phyloP scores from a whole-genome alignment of 1,139 yeast genomes.

The Taiozyma sp. region DNA sequence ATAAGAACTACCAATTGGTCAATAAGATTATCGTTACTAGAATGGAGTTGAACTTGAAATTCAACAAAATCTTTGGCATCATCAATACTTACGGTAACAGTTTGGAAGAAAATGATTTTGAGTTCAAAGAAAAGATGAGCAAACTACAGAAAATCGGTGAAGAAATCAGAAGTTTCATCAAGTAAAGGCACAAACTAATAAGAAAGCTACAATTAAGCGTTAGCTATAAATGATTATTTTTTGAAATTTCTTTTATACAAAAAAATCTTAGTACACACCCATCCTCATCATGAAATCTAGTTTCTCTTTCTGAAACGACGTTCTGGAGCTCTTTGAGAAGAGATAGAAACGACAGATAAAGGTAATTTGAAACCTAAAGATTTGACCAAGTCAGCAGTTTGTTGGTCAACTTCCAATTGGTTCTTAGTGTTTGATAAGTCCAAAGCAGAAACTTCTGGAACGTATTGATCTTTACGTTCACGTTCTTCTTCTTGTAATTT shows the following conservation, averaged over 20 bases:
- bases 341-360: constrained; percentile 84
- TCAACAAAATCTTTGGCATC: constrained; percentile 28
- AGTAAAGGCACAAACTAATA: constrained; percentile 1
- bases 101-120: constrained; percentile 31
- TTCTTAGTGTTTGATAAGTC: constrained; percentile 96
- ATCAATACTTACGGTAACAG: constrained; percentile 35
- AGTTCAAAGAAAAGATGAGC: constrained; percentile 31
- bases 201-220: constrained; percentile 8
- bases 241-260: constrained; percentile 17
- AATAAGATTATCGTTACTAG: constrained; percentile 33
- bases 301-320: constrained; percentile 96
- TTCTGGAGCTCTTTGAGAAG: constrained; percentile 86
- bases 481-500: constrained; percentile 99
- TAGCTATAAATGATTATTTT: constrained; percentile 18
- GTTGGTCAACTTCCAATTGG: constrained; percentile 96
- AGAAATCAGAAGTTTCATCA: constrained; percentile 33
- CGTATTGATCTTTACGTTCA: constrained; percentile 99
- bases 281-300: constrained; percentile 36
- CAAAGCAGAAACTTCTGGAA: constrained; percentile 99
- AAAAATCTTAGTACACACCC: constrained; percentile 4
- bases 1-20: constrained; percentile 29
- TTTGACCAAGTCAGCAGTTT: constrained; percentile 96
- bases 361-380: constrained; percentile 96
- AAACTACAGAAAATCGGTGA: constrained; percentile 35
- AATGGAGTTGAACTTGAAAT: constrained; percentile 34